Evolutionary conservation across 495 filamentous ascomycete species (phyloP).

Genomic region (Stereocaulon alpinum): DNA sequence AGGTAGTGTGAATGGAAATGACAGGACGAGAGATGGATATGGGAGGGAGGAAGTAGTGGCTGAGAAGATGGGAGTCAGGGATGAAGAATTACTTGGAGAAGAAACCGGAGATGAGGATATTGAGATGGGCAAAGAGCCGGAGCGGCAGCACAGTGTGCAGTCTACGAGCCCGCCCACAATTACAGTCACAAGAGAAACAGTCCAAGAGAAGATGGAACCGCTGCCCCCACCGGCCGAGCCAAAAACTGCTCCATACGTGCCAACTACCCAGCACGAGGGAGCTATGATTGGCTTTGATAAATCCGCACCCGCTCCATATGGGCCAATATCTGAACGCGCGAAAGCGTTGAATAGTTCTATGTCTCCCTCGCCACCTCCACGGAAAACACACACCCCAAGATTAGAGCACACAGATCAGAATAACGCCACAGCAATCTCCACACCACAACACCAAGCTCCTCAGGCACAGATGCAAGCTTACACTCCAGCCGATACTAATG

Average conservation of each 20-base stretch:
- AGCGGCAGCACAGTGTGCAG: background rate
- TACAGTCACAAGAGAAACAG: background rate
- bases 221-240: background rate
- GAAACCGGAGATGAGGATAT: constrained; percentile 17
- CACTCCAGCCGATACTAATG: background rate
- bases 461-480: constrained; percentile 4
- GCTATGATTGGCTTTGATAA: background rate
- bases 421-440: too few species aligned
- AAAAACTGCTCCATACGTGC: background rate
- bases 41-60: background rate
- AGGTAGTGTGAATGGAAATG: constrained; percentile 1
- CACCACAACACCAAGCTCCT: background rate
- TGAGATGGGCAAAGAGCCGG: constrained; percentile 18
- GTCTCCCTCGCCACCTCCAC: too few species aligned
- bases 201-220: background rate
- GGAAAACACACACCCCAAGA: too few species aligned
- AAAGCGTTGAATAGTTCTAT: too few species aligned
- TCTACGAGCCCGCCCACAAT: background rate
- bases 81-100: constrained; percentile 24
- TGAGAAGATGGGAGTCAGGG: constrained; percentile 18
- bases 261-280: background rate
- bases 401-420: too few species aligned
- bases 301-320: too few species aligned
- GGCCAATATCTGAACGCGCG: too few species aligned
- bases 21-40: background rate